Evolutionary conservation across 1,284 basidiomycete species (phyloP), one percentile per base, ranked within the genome.

Genomic region (Austropuccinia psidii): DNA sequence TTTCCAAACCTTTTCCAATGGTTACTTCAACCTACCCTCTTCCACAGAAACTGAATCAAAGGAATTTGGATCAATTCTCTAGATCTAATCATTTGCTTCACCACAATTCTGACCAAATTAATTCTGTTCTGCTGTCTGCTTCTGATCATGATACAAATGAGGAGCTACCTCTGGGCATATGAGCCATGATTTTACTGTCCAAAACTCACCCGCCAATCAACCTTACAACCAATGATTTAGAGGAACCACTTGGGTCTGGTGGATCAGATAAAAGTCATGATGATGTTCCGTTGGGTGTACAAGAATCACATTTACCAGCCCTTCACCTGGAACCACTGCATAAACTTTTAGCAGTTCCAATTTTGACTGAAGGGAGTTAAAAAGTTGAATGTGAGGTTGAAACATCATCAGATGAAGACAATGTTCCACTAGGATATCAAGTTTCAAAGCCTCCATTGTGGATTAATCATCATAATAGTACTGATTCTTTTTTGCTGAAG

Each of bases 171-270:
- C 39, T 73, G 24, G 69, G 69, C 2, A 73, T 73, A 37, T 45
- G 69, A n/a, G 69, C 69, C 11, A 50, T 47, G 8, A 52, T 73
- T 35, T 64, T 73, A 39, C 29, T 73, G 7, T 55, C 68, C 29
- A 41, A 57, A 49, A 47, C 47, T n/a, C 68, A 70, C 27, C 68
- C 68, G 8, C 68, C 68, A 7, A 60, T 70, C n/a, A 55, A 70
- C 49, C 55, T 70, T n/a, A 70, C 68, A 15, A n/a, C n/a, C n/a
- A n/a, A 70, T n/a, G 68, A 70, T 37, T 70, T 41, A 27, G 68
- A 70, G 11, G 68, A 55, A 13, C 55, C 43, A 4, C 47, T 70
- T 24, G 68, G 68, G 7, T 70, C 68, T 50, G 43, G 13, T 21
- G 54, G 29, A 19, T 58, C 68, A 49, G 39, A 70, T 50, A 55